Evolutionary conservation across 495 filamentous ascomycete species (phyloP).

Genomic region (Penicillium coprophilum): DNA sequence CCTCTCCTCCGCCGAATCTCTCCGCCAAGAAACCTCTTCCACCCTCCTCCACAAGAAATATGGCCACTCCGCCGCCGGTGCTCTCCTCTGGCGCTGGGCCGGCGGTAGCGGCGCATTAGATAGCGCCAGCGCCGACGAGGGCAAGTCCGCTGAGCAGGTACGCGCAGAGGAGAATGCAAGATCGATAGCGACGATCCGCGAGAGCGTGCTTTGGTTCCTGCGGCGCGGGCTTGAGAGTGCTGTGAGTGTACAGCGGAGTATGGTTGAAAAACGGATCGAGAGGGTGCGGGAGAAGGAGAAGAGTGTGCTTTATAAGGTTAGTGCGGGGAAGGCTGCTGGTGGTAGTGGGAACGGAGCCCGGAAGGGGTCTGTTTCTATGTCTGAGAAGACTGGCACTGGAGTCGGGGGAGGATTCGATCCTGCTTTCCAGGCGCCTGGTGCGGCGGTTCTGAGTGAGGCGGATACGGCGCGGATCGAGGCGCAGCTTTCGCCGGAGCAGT

Average conservation of each 20-base stretch:
- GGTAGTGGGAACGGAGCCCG: not conserved
- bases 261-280: conserved; percentile 87
- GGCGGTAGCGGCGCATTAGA: conserved; percentile 47
- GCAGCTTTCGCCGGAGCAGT: conserved; percentile 74
- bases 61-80: conserved; percentile 36
- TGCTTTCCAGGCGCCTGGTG: conserved; percentile 16
- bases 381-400: not conserved
- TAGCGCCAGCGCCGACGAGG: conserved; percentile 22
- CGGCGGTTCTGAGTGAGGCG: conserved; percentile 36
- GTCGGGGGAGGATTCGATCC: conserved; percentile 13
- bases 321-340: conserved; percentile 15
- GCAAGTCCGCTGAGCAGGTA: conserved; percentile 62
- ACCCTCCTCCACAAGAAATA: conserved; percentile 69
- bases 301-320: conserved; percentile 72
- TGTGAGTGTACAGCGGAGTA: conserved; percentile 72
- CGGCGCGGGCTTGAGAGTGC: conserved; percentile 70
- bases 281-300: conserved; percentile 86
- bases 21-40: conserved; percentile 70
- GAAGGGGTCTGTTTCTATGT: not conserved
- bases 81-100: conserved; percentile 63
- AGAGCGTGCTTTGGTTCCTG: conserved; percentile 81
- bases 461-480: conserved; percentile 53
- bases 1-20: conserved; percentile 76
- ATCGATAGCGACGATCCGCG: conserved; percentile 62
- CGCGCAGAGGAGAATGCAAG: conserved; percentile 66